Conservation (phyloP, 2,329 filamentous ascomycete species). For the Aquanectria penicillioides region DNA sequence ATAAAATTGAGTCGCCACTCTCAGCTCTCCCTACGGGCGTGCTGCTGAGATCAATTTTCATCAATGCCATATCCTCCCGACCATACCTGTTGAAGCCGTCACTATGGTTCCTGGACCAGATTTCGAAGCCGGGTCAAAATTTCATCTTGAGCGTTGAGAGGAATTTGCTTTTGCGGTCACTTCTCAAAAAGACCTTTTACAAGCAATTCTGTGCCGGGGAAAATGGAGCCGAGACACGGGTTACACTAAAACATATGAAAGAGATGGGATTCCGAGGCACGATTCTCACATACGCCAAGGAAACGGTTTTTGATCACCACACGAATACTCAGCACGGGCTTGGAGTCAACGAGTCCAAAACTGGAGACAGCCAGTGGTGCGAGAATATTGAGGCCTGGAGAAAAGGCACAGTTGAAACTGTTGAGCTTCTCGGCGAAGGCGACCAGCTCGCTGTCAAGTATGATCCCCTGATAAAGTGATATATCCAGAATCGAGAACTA, state of each 20-base stretch:
- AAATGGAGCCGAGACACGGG: slow-evolving; percentile 56
- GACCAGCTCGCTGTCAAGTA: slow-evolving; percentile 53
- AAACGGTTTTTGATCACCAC: slow-evolving; percentile 53
- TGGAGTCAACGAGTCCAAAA: slow-evolving; percentile 48
- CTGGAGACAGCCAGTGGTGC: slow-evolving; percentile 51
- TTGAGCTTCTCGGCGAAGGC: slow-evolving; percentile 44
- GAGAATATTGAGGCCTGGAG: slow-evolving; percentile 51
- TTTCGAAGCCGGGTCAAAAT: slow-evolving; percentile 49
- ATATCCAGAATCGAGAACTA: neutral
- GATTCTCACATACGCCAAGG: slow-evolving; percentile 65
- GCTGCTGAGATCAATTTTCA: slow-evolving; percentile 53
- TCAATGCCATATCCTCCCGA: slow-evolving; percentile 59
- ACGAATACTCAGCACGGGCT: slow-evolving; percentile 36
- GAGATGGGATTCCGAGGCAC: slow-evolving; percentile 63
- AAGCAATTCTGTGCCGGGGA: slow-evolving; percentile 68
- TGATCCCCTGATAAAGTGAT: slow-evolving; percentile 7
- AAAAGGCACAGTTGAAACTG: slow-evolving; percentile 45
- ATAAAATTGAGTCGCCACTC: slow-evolving; percentile 31
- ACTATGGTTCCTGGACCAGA: slow-evolving; percentile 49
- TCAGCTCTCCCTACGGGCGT: slow-evolving; percentile 46
- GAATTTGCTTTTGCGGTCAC: slow-evolving; percentile 57
- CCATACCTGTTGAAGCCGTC: slow-evolving; percentile 50
- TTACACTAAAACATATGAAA: slow-evolving; percentile 54
- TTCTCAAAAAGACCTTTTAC: slow-evolving; percentile 62
- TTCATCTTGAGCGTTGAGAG: slow-evolving; percentile 56